Percentiles rank a stretch among this genome's conserved stretches.
Evolutionary conservation across 2,329 filamentous ascomycete genomes (phyloP).

Genomic region (Zymoseptoria tritici): DNA sequence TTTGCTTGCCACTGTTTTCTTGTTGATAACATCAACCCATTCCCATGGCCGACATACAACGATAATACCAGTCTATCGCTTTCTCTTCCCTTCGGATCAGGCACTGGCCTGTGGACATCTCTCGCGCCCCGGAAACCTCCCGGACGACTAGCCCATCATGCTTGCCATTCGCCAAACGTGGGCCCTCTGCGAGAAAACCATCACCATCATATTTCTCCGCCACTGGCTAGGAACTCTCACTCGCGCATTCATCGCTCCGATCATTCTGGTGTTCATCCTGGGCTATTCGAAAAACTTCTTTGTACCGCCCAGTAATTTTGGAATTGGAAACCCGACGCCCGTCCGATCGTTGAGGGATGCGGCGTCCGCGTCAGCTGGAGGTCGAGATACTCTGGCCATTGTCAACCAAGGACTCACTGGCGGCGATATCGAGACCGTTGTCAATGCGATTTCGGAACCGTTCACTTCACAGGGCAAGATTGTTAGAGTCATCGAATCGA

Average conservation of each 20-base stretch:
- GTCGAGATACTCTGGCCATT: constrained; percentile 65
- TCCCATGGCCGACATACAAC: neutral
- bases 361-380: constrained; percentile 49
- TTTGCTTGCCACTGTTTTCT: neutral
- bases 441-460: constrained; percentile 54
- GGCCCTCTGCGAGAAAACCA: constrained; percentile 52
- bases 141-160: neutral
- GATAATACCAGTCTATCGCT: neutral
- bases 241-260: constrained; percentile 49
- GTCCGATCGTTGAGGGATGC: constrained; percentile 60
- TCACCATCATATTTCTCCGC: constrained; percentile 47
- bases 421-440: constrained; percentile 65
- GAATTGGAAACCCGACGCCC: constrained; percentile 56
- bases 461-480: constrained; percentile 50
- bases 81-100: neutral
- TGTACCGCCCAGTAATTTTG: constrained; percentile 66
- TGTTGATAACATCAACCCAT: neutral
- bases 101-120: neutral
- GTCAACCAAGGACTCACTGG: constrained; percentile 64
- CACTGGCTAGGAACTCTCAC: constrained; percentile 48
- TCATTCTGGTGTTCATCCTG: constrained; percentile 45
- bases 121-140: neutral
- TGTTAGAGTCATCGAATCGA: constrained; percentile 47
- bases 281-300: constrained; percentile 68
- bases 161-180: constrained; percentile 40